These are phyloP conservation scores for Beauveria brongniartii DNA, from an alignment of 2,329 filamentous ascomycete species.

Conservation along the genomic window DNA sequence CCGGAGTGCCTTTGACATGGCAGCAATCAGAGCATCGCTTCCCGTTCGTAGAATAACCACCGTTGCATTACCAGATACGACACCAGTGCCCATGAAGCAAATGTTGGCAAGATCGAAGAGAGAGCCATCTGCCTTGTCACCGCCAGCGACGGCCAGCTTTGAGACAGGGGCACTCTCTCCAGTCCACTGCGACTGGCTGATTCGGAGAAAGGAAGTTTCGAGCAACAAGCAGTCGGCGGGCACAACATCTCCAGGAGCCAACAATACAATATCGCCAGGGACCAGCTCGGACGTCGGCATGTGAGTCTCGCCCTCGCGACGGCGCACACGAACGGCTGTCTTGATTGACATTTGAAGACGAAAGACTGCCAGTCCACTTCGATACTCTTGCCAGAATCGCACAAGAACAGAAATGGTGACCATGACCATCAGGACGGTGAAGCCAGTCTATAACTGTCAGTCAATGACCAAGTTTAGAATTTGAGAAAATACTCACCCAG, in stretches of 20 bases:
- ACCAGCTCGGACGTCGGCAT: conserved; percentile 17
- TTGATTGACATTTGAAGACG: conserved; percentile 19
- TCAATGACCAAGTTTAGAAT: not conserved
- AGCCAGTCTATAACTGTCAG: conserved; percentile 7
- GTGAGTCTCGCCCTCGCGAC: conserved; percentile 11
- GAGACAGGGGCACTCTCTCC: conserved; percentile 21
- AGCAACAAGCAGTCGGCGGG: conserved; percentile 23
- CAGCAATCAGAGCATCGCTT: conserved; percentile 19
- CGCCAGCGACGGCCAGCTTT: conserved; percentile 14
- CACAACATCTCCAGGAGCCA: conserved; percentile 19
- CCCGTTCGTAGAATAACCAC: conserved; percentile 20
- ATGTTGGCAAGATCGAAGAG: conserved; percentile 21
- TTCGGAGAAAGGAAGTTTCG: conserved; percentile 19
- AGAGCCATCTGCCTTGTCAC: conserved; percentile 14
- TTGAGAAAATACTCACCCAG: conserved; percentile 8
- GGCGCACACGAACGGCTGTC: conserved; percentile 16
- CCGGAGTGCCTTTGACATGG: conserved; percentile 20
- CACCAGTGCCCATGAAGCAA: conserved; percentile 22
- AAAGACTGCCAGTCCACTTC: conserved; percentile 20
- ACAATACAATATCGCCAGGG: conserved; percentile 18
- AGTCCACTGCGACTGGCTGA: conserved; percentile 23
- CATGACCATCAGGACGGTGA: conserved; percentile 21
- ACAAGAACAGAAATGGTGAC: conserved; percentile 19
- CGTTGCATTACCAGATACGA: conserved; percentile 20
- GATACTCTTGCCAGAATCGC: conserved; percentile 22